Percentiles rank a stretch among this genome's conserved stretches.
phyloP scores from a whole-genome alignment of 495 filamentous ascomycete species.

The Lepraria neglecta region DNA sequence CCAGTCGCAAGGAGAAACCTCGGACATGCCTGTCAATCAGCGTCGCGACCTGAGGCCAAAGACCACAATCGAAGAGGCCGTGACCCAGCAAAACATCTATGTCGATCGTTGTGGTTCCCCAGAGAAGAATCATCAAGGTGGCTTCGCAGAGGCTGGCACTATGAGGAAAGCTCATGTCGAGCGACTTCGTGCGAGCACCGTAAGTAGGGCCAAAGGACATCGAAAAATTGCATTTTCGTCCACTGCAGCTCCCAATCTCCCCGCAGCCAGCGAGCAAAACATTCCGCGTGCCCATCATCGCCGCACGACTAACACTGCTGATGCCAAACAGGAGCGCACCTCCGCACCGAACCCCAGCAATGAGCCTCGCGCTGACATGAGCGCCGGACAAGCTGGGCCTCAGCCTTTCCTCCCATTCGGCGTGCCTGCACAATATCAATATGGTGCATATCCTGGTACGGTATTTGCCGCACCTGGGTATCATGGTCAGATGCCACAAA shows the following conservation, averaged over 20 bases:
- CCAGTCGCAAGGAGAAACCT: neutral
- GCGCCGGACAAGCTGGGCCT: neutral
- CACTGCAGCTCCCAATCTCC: neutral
- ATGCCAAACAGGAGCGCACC: neutral
- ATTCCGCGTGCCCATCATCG: neutral
- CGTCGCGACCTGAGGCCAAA: neutral
- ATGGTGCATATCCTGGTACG: slow-evolving; percentile 1
- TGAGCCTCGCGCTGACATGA: neutral
- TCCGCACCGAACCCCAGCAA: neutral
- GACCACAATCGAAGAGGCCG: neutral
- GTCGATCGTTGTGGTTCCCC: neutral
- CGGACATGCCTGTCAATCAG: slow-evolving; percentile 3
- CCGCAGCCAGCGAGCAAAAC: neutral
- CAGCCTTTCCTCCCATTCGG: neutral
- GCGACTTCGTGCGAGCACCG: neutral
- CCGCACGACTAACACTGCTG: neutral
- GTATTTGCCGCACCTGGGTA: neutral
- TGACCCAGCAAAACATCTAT: neutral
- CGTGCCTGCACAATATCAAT: slow-evolving; percentile 11
- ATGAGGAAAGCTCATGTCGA: neutral
- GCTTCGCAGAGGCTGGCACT: neutral
- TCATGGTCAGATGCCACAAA: slow-evolving; percentile 1
- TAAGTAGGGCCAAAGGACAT: neutral
- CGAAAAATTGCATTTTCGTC: neutral
- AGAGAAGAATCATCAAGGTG: no score